phyloP scores from a whole-genome alignment of 768 basidiomycete species.

The Xerocomus spinulosus region DNA sequence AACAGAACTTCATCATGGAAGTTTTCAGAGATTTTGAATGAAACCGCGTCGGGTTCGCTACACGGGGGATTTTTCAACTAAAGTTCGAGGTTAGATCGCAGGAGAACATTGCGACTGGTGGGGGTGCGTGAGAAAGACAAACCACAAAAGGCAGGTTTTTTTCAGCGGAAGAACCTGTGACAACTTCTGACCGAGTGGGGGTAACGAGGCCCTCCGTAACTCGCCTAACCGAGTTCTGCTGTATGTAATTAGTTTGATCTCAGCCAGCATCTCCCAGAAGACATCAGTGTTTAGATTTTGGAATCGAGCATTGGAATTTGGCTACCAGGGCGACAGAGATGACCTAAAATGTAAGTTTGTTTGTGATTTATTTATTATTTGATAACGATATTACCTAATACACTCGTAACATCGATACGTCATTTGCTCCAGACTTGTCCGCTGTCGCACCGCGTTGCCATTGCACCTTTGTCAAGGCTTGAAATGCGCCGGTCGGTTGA shows the following conservation, averaged over 20 bases:
- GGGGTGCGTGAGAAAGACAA: background rate
- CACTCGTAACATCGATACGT: background rate
- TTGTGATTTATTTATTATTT: background rate
- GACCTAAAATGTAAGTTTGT: background rate
- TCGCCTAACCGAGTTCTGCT: background rate
- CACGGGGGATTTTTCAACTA: background rate
- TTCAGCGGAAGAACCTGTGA: background rate
- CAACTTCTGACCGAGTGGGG: background rate
- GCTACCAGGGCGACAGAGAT: too few relatives aligned
- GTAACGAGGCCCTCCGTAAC: background rate
- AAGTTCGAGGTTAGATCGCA: background rate
- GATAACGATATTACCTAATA: background rate
- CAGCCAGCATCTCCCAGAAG: background rate
- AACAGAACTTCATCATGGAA: background rate
- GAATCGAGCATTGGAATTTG: background rate
- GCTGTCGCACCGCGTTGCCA: background rate
- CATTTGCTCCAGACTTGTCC: too few relatives aligned
- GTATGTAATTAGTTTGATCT: background rate
- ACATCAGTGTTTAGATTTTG: background rate
- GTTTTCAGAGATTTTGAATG: background rate
- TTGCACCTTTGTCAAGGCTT: background rate
- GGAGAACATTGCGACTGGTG: background rate
- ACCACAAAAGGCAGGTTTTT: background rate
- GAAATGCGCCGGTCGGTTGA: too few relatives aligned
- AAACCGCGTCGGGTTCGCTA: background rate